A percentile compares a stretch with the other conserved stretches of the same genome.
Evolutionary conservation across 176 grass and related monocot genomes (phyloP).

Genomic region (Zoysia japonica): DNA sequence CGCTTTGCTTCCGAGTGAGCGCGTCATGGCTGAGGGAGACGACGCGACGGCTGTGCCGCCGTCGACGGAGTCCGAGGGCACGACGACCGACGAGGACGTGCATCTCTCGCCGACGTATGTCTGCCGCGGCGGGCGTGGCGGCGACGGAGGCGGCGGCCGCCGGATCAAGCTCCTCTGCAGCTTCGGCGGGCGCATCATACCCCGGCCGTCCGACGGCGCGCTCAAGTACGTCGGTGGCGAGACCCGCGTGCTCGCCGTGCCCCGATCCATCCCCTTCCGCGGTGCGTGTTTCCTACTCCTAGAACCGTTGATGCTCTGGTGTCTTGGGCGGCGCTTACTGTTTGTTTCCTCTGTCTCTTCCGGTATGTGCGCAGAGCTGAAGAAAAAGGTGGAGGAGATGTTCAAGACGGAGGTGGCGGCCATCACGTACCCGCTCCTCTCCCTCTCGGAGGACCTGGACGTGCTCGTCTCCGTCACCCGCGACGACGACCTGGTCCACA

Average conservation of each 20-base stretch:
- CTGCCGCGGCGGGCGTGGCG: conserved; percentile 12
- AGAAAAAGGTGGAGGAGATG: conserved; percentile 74
- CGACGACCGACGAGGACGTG: conserved; percentile 51
- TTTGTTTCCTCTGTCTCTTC: not conserved
- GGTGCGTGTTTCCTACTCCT: conserved; percentile 27
- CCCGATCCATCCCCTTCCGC: conserved; percentile 67
- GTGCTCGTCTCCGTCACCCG: conserved; percentile 71
- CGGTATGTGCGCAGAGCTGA: conserved; percentile 58
- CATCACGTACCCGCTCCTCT: conserved; percentile 81
- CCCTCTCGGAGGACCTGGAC: conserved; percentile 68
- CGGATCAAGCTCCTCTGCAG: conserved; percentile 91
- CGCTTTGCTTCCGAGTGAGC: not conserved
- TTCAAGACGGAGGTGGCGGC: conserved; percentile 60
- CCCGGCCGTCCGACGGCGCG: conserved; percentile 62
- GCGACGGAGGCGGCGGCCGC: not conserved
- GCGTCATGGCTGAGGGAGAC: not conserved
- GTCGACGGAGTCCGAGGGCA: conserved; percentile 45
- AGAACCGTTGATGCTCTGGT: not conserved
- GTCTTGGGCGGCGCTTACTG: not conserved
- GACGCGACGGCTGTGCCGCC: not conserved
- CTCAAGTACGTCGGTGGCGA: conserved; percentile 90
- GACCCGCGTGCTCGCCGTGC: conserved; percentile 77
- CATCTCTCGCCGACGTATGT: conserved; percentile 43
- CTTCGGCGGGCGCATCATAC: conserved; percentile 85
- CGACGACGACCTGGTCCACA: conserved; percentile 79